A percentile compares a stretch with the other conserved stretches of the same genome.
These are phyloP conservation scores for Triticum urartu DNA, from an alignment of 176 grass and related monocot genomes.

Conservation along the genomic window DNA sequence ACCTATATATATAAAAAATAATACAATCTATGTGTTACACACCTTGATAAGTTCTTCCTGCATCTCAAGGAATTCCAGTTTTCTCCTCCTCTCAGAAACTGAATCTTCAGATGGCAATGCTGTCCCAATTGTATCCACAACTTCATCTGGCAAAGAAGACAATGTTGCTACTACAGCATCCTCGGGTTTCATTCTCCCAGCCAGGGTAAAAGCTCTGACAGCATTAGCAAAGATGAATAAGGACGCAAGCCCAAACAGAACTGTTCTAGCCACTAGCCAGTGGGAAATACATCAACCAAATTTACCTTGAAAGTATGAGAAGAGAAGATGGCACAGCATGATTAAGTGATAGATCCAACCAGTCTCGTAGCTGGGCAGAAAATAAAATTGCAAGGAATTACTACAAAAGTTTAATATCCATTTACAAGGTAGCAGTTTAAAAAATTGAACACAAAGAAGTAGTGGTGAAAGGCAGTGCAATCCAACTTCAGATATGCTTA, in stretches of 20 bases:
- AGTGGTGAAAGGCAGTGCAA: conserved; percentile 1
- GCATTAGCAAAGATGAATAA: conserved; percentile 31
- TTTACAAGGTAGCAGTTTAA: conserved; percentile 3
- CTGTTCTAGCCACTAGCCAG: not conserved
- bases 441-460: not conserved
- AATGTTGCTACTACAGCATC: conserved; percentile 97
- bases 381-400: conserved; percentile 16
- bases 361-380: conserved; percentile 74
- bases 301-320: conserved; percentile 96
- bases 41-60: conserved; percentile 99
- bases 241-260: conserved; percentile 22
- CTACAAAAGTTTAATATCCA: conserved; percentile 19
- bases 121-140: conserved; percentile 94
- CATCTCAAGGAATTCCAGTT: conserved; percentile 97
- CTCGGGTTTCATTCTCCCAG: conserved; percentile 98
- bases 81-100: conserved; percentile 93
- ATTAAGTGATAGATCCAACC: conserved; percentile 98
- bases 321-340: conserved; percentile 92
- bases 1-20: not conserved
- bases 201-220: conserved; percentile 86
- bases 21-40: not conserved
- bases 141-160: conserved; percentile 99
- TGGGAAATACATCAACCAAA: conserved; percentile 1
- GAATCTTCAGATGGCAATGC: conserved; percentile 96
- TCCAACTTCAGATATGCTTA: not conserved